phyloP scores from a whole-genome alignment of 768 basidiomycete genomes.

The Gloeostereum incarnatum region DNA sequence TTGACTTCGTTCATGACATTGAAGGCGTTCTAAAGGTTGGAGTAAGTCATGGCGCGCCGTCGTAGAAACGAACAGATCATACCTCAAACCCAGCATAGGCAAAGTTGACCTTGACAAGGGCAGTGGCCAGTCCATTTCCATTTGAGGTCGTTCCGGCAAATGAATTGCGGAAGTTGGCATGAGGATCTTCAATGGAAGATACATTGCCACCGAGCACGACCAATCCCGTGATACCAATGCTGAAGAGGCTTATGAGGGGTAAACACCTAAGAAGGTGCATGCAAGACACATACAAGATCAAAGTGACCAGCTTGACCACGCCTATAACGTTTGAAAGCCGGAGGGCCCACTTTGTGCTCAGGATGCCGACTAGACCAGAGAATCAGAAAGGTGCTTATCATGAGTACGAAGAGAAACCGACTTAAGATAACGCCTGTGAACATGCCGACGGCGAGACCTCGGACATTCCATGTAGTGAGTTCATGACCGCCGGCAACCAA shows the following conservation, averaged over 20 bases:
- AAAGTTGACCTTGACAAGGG: slow-evolving; percentile 11
- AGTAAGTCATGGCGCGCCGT: neutral
- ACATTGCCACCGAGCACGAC: slow-evolving; percentile 46
- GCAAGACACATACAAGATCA: slow-evolving; percentile 17
- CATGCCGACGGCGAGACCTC: slow-evolving; percentile 23
- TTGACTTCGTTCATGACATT: slow-evolving; percentile 36
- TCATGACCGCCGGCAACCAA: slow-evolving; percentile 21
- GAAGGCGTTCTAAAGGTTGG: slow-evolving; percentile 30
- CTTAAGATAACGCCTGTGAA: slow-evolving; percentile 21
- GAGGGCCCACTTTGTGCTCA: slow-evolving; percentile 26
- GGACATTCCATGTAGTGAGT: slow-evolving; percentile 21
- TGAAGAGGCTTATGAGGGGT: slow-evolving; percentile 8
- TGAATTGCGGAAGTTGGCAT: slow-evolving; percentile 45
- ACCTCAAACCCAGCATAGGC: slow-evolving; percentile 28
- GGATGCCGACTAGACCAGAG: slow-evolving; percentile 17
- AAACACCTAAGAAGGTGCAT: neutral
- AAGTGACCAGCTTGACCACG: slow-evolving; percentile 20
- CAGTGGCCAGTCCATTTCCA: slow-evolving; percentile 5
- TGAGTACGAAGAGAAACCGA: slow-evolving; percentile 8
- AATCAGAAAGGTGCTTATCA: slow-evolving; percentile 2
- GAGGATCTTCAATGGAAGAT: slow-evolving; percentile 46
- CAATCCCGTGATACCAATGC: slow-evolving; percentile 46
- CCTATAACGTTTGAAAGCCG: slow-evolving; percentile 24
- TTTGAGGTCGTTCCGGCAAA: slow-evolving; percentile 45
- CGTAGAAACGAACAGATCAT: slow-evolving; percentile 17